phyloP scores from a whole-genome alignment of 2,329 filamentous ascomycete genomes.

The Gnomoniopsis smithogilvyi region DNA sequence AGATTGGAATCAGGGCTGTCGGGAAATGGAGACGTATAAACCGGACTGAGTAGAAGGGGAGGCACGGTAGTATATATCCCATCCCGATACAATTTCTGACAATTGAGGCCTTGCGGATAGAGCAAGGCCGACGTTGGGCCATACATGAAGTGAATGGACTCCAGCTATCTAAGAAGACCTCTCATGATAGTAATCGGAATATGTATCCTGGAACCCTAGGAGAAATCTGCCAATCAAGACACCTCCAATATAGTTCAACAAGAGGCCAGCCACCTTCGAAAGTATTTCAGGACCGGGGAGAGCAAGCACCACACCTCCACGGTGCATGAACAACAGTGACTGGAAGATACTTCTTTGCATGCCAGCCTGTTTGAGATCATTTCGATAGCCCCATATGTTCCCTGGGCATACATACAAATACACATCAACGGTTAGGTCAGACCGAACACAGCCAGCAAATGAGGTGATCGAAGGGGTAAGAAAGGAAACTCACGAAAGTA shows the following conservation, averaged over 20 bases:
- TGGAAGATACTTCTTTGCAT: slow-evolving; percentile 10
- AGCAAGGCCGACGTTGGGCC: too few relatives aligned
- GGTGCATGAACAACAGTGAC: slow-evolving; percentile 12
- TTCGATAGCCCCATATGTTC: slow-evolving; percentile 14
- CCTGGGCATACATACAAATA: background rate
- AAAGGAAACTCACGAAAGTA: slow-evolving; percentile 8
- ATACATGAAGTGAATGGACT: too few relatives aligned
- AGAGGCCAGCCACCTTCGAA: background rate
- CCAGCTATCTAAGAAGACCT: background rate
- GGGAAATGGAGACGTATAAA: too few relatives aligned
- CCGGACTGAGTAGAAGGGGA: too few relatives aligned
- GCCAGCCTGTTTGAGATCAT: slow-evolving; percentile 11
- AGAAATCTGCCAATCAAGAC: slow-evolving; percentile 9
- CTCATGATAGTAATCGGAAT: slow-evolving; percentile 10
- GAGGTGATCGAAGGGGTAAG: too few relatives aligned
- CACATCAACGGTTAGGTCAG: background rate
- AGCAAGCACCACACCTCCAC: slow-evolving; percentile 11
- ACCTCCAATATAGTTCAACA: slow-evolving; percentile 10
- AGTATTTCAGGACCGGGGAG: slow-evolving; percentile 6
- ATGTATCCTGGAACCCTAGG: slow-evolving; percentile 10
- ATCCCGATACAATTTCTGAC: too few relatives aligned
- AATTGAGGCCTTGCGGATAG: too few relatives aligned
- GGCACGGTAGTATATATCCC: too few relatives aligned
- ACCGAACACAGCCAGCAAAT: background rate
- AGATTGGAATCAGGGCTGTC: too few relatives aligned